Base-by-base conservation (phyloP, 257 asterid species). In the Jacaranda copaia region DNA sequence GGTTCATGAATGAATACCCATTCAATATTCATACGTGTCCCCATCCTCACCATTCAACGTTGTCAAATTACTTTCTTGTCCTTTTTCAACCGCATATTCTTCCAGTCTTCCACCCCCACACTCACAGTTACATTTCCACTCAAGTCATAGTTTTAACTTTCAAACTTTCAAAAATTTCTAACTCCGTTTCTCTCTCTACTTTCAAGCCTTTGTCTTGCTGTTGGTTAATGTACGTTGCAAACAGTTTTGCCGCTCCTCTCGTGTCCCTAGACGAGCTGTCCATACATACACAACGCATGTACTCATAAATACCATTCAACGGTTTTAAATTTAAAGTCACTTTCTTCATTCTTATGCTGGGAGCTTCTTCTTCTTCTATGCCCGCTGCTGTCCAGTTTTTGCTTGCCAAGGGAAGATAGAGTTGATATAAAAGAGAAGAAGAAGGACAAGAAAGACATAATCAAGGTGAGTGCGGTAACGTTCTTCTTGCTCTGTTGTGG, bases 141-240 rank as follows among this genome's bases (percentile, higher is more conserved):
- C 15, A 3, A 7, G 8, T 11, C 3, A 14, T 3, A 16, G 5
- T 25, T 19, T 39, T 2, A 32, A 39, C 8, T 42, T 89, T 89
- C 90, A 87, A 89, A 89, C 25, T 85, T 84, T 74, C 78, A 66
- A 81, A 87, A 56, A 74, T 45, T 35, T 46, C 36, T 38, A 36
- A 11, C 14, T 25, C 62, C 63, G 59, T 19, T 19, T 58, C 70
- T 59, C 77, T 20, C 77, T n/a, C 70, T 40, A 56, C 39, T 63
- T 6, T 46, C 16, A 32, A 64, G 13, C 68, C 53, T 64, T 67
- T 59, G 49, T 36, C 5, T 35, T 39, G 55, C 46, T 42, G 73
- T 76, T 66, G 77, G 77, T 67, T 67, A 59, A 61, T 64, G 74
- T 55, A 75, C 73, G 79, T 6, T 74, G 56, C 79, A 53, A 52